These are phyloP conservation scores for Medicago ruthenica DNA, from an alignment of 306 rosid species.

Conservation along the genomic window DNA sequence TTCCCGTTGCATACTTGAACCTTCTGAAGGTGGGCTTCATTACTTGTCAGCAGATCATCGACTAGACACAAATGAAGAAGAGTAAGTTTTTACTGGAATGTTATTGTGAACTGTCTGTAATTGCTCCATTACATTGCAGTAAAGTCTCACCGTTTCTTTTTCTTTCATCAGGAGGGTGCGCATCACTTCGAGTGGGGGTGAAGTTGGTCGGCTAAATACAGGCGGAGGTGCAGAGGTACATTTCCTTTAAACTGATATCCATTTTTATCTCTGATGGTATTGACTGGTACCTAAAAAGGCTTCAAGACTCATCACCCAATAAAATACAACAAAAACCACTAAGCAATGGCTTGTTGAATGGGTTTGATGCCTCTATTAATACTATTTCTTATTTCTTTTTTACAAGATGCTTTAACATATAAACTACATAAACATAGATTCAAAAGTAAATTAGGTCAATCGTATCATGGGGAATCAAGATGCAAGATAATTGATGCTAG, in stretches of 20 bases:
- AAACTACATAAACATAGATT: constrained; percentile 3
- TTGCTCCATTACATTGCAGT: constrained; percentile 46
- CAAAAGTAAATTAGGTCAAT: constrained; percentile 30
- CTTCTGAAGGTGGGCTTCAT: constrained; percentile 86
- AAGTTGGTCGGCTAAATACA: constrained; percentile 97
- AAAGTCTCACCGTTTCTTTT: constrained; percentile 24
- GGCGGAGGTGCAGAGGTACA: constrained; percentile 98
- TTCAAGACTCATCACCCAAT: not conserved
- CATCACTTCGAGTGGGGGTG: constrained; percentile 91
- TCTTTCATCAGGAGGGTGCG: constrained; percentile 79
- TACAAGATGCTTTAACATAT: constrained; percentile 8
- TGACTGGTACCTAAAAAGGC: not conserved
- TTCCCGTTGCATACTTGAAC: constrained; percentile 91
- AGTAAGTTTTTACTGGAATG: constrained; percentile 62
- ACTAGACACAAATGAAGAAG: constrained; percentile 93
- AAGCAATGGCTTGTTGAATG: constrained; percentile 46
- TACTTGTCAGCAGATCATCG: constrained; percentile 98
- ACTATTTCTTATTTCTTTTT: not conserved
- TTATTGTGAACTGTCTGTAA: constrained; percentile 33
- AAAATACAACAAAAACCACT: not conserved
- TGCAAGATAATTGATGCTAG: constrained; percentile 29
- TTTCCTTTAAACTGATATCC: constrained; percentile 31
- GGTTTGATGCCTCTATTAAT: constrained; percentile 3
- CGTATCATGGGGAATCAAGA: constrained; percentile 17
- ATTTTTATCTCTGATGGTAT: constrained; percentile 9